Conservation (phyloP, 2,329 filamentous ascomycete genomes). For the Juglanconis sp. region DNA sequence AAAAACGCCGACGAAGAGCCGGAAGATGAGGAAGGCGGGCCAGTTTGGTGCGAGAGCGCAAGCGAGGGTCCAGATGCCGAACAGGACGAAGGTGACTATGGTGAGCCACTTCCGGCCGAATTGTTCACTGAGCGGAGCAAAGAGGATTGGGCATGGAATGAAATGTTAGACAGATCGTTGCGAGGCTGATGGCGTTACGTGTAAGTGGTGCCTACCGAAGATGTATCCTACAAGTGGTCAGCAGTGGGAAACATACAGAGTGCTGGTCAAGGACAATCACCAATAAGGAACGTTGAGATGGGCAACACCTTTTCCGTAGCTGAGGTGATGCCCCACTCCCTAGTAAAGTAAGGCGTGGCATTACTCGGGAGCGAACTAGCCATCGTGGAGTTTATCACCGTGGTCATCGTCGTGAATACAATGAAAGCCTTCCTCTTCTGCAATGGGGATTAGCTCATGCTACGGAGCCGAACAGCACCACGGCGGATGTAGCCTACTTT, state of each 20-base stretch:
- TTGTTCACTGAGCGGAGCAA: slow-evolving; percentile 65
- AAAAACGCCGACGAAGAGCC: slow-evolving; percentile 51
- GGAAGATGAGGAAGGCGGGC: slow-evolving; percentile 51
- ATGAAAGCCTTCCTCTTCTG: slow-evolving; percentile 54
- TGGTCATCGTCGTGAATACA: slow-evolving; percentile 51
- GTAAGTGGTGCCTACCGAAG: slow-evolving; percentile 36
- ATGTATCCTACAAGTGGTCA: slow-evolving; percentile 45
- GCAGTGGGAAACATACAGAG: background rate
- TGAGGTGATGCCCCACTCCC: slow-evolving; percentile 54
- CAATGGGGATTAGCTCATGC: slow-evolving; percentile 10
- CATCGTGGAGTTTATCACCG: slow-evolving; percentile 67
- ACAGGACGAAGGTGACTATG: slow-evolving; percentile 44
- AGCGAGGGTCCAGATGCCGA: slow-evolving; percentile 51
- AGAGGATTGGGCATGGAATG: slow-evolving; percentile 48
- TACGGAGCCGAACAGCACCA: background rate
- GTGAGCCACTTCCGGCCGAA: slow-evolving; percentile 52
- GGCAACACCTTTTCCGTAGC: slow-evolving; percentile 48
- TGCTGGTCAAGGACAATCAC: slow-evolving; percentile 10
- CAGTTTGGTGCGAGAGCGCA: slow-evolving; percentile 54
- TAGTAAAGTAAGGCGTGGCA: slow-evolving; percentile 54
- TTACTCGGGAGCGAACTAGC: slow-evolving; percentile 63
- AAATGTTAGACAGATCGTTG: background rate
- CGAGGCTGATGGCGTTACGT: no score
- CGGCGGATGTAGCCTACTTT: slow-evolving; percentile 22
- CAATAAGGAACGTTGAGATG: slow-evolving; percentile 61